Evolutionary conservation across 2,329 filamentous ascomycete species (phyloP).

Genomic region (Fusarium globosum): DNA sequence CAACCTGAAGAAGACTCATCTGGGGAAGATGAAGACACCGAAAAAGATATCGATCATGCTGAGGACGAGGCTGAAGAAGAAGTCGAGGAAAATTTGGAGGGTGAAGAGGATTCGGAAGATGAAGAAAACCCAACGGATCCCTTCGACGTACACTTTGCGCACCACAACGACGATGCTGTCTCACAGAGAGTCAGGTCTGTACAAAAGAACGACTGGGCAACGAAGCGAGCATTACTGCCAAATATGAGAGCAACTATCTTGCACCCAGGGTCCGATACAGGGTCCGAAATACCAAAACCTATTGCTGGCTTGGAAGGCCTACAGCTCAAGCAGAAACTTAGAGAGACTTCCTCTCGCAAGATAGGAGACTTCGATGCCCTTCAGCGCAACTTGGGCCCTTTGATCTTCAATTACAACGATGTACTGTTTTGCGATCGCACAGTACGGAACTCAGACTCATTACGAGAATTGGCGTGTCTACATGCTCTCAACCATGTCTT

Average conservation of each 20-base stretch:
- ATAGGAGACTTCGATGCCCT: constrained; percentile 68
- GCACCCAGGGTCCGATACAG: constrained; percentile 56
- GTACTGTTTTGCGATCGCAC: constrained; percentile 80
- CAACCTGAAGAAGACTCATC: constrained; percentile 35
- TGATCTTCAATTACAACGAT: constrained; percentile 86
- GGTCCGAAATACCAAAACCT: constrained; percentile 46
- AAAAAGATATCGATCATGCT: constrained; percentile 55
- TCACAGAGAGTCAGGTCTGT: constrained; percentile 63
- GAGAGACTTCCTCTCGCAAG: constrained; percentile 63
- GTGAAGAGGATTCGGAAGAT: constrained; percentile 57
- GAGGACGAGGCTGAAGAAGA: constrained; percentile 46
- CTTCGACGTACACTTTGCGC: constrained; percentile 83
- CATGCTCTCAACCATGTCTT: constrained; percentile 93
- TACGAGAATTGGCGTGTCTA: constrained; percentile 80
- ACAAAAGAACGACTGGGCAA: constrained; percentile 63
- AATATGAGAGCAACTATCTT: constrained; percentile 61
- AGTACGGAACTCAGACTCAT: constrained; percentile 71
- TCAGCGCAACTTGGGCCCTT: constrained; percentile 74
- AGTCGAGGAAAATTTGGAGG: constrained; percentile 45
- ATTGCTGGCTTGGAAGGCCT: constrained; percentile 58
- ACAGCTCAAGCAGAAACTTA: constrained; percentile 78
- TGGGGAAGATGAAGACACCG: constrained; percentile 51
- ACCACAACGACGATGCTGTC: constrained; percentile 71
- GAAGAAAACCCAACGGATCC: constrained; percentile 71
- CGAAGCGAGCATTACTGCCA: constrained; percentile 59